Evolutionary conservation across 805 yeast genomes (phyloP), one percentile per base, ranked within the genome.

Genomic region (Kazachstania africana): DNA sequence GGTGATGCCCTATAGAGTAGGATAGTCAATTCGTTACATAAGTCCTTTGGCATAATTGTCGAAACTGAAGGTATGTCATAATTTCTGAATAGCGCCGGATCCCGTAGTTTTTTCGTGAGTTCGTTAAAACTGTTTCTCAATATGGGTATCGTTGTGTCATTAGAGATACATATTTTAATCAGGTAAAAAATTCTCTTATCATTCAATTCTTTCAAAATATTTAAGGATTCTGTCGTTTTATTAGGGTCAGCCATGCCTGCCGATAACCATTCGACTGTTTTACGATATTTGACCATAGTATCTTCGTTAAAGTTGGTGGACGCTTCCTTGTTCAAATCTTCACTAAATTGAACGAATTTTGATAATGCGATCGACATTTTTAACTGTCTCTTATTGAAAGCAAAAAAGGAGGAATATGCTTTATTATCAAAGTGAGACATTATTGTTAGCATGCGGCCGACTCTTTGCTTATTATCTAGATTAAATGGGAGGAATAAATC

Each of bases 381-480:
- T 29, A 66, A 64, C 47, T 84, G 95, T 30, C 94, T 65, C 43
- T 65, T 70, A 31, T 71, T 66, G 23, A 82, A 69, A 0, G 94
- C 88, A 36, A 63, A 55, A 42, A 84, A 78, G 0, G 93, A 71
- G 16, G 69, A 62, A 38, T 64, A 63, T 0, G 87, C 68, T 39
- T 72, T 75, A 2, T 65, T 65, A 31, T 74, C 70, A 16, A 85
- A 60, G 22, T 51, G 55, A 1, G 57, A 43, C 31, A 71, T 55
- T 1, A 81, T 61, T 2, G 50, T 53, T 28, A 79, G 48, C 2
- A 81, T 39, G 31, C 91, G 59, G 6, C 56, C 48, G 0, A 75
- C 75, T 34, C 94, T 60, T 21, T 45, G 55, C 2, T 47, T 39
- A 4, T 65, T 51, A 36, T 68, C 64, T 3, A 53, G 41, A 13